A percentile compares a stretch with the other conserved stretches of the same genome.
These are phyloP conservation scores for Setaria viridis DNA, from an alignment of 202 grass and related monocot genomes.

Conservation along the genomic window DNA sequence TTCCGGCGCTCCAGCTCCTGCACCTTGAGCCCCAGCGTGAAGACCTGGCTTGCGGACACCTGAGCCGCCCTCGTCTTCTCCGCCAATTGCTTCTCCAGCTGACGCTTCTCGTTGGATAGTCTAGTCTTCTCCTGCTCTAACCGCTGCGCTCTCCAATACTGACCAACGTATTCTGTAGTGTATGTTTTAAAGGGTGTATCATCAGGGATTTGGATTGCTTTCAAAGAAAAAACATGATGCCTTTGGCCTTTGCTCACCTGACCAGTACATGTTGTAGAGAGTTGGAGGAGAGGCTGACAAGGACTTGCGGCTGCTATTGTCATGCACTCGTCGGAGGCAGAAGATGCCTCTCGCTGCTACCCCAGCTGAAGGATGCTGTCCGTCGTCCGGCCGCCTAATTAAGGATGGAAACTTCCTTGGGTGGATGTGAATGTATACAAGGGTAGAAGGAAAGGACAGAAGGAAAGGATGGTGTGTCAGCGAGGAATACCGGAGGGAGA, in stretches of 20 bases:
- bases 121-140: neutral
- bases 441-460: neutral
- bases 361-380: neutral
- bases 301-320: neutral
- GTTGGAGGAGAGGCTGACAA: neutral
- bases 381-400: neutral
- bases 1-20: neutral
- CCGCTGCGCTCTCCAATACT: neutral
- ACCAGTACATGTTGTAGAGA: constrained; percentile 12
- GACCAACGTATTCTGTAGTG: neutral
- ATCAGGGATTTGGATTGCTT: neutral
- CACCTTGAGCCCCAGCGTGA: neutral
- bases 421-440: constrained; percentile 7
- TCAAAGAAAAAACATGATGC: neutral
- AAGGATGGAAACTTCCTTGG: neutral
- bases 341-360: neutral
- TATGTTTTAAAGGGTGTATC: neutral
- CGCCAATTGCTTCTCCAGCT: neutral
- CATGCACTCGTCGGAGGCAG: neutral
- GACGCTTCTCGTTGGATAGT: neutral
- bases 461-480: neutral
- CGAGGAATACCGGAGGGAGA: neutral
- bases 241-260: neutral
- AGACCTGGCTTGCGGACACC: neutral
- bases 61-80: neutral